Conservation (phyloP, 1,139 yeast species). For the Wickerhamomyces sp. region DNA sequence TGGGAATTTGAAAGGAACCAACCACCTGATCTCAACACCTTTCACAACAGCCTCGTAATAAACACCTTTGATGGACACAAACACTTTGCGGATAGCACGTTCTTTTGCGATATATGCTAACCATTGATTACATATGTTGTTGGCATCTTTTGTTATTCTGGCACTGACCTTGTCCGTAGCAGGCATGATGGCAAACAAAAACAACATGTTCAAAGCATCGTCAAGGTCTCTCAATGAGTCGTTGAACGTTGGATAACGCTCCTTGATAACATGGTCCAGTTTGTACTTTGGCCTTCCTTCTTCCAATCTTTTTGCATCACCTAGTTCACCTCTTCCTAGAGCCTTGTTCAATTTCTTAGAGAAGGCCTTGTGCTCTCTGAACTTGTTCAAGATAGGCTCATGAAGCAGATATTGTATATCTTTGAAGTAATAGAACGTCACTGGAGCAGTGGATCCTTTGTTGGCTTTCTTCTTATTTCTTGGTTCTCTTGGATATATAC, state of each 20-base stretch:
- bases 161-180: conserved; percentile 82
- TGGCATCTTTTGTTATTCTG: conserved; percentile 81
- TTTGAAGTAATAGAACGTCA: conserved; percentile 88
- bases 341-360: conserved; percentile 88
- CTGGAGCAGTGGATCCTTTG: conserved; percentile 94
- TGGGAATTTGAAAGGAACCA: conserved; percentile 95
- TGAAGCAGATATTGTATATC: conserved; percentile 94
- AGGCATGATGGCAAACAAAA: conserved; percentile 90
- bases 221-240: conserved; percentile 93
- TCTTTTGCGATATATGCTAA: conserved; percentile 88
- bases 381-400: conserved; percentile 88
- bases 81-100: conserved; percentile 76
- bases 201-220: conserved; percentile 93
- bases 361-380: conserved; percentile 93
- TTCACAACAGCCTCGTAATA: conserved; percentile 86
- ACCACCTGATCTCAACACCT: conserved; percentile 95
- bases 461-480: conserved; percentile 94
- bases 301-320: conserved; percentile 83
- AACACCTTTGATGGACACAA: conserved; percentile 95
- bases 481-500: conserved; percentile 95
- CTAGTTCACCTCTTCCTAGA: conserved; percentile 85
- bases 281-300: conserved; percentile 77
- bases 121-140: conserved; percentile 88
- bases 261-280: conserved; percentile 86
- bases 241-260: conserved; percentile 88